Conservation (phyloP, 106 monocot species). For the Acanthochlamys bracteata region DNA sequence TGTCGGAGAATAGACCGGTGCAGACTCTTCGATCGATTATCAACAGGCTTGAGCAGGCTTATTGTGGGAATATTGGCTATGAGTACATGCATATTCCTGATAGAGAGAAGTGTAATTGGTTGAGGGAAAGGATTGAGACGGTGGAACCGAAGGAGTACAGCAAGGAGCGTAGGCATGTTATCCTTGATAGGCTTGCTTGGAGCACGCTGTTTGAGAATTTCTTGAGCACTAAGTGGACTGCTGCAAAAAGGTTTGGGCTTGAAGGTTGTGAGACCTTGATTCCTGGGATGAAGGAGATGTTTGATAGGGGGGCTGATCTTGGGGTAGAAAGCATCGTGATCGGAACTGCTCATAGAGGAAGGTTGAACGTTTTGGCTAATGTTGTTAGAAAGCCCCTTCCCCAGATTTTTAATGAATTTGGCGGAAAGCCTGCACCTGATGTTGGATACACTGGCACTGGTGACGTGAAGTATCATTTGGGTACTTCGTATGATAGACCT, state of each 20-base stretch:
- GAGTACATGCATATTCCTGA: slow-evolving; percentile 97
- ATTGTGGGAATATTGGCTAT: slow-evolving; percentile 82
- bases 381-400: slow-evolving; percentile 63
- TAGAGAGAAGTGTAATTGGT: slow-evolving; percentile 87
- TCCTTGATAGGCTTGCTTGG: slow-evolving; percentile 77
- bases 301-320: slow-evolving; percentile 52
- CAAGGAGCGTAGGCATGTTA: slow-evolving; percentile 41
- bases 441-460: slow-evolving; percentile 73
- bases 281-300: slow-evolving; percentile 89
- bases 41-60: slow-evolving; percentile 68
- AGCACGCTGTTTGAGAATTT: slow-evolving; percentile 81
- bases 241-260: slow-evolving; percentile 73
- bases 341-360: slow-evolving; percentile 76
- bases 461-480: slow-evolving; percentile 80
- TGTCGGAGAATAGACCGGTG: slow-evolving; percentile 81
- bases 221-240: slow-evolving; percentile 66
- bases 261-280: slow-evolving; percentile 75
- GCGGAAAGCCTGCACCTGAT: slow-evolving; percentile 43
- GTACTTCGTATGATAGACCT: slow-evolving; percentile 77
- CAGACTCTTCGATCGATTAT: slow-evolving; percentile 71
- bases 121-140: slow-evolving; percentile 87
- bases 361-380: slow-evolving; percentile 72
- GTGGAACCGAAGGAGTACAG: slow-evolving; percentile 35
- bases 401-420: slow-evolving; percentile 77
- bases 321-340: slow-evolving; percentile 73